These are phyloP conservation scores for Aspergillus awamori DNA, from an alignment of 2,329 filamentous ascomycete genomes.

Conservation along the genomic window DNA sequence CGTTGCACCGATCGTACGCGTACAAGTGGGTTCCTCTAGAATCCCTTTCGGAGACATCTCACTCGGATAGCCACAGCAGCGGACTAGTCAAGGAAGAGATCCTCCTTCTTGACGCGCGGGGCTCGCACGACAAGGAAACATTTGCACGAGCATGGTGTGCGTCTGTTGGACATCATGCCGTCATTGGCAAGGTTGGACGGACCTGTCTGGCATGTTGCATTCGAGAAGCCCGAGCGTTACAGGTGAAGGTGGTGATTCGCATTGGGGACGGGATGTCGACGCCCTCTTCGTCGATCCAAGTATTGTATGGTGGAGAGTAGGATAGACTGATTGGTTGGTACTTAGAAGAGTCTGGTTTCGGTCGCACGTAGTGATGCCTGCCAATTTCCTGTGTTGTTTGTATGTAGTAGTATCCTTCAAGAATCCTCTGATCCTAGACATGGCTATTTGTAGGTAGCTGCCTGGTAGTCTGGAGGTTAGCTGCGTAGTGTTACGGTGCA, in stretches of 20 bases:
- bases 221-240: slow-evolving; percentile 45
- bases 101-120: slow-evolving; percentile 42
- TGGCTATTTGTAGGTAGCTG: too few relatives aligned
- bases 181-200: slow-evolving; percentile 45
- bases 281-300: slow-evolving; percentile 7
- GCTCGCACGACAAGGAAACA: slow-evolving; percentile 39
- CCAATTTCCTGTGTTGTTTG: background rate
- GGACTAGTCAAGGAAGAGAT: slow-evolving; percentile 25
- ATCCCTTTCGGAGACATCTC: slow-evolving; percentile 20
- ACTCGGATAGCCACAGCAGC: background rate
- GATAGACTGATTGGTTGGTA: background rate
- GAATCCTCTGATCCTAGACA: too few relatives aligned
- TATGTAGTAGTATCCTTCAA: background rate
- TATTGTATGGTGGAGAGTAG: slow-evolving; percentile 6
- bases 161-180: slow-evolving; percentile 44
- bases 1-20: slow-evolving; percentile 39
- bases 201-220: slow-evolving; percentile 47
- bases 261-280: slow-evolving; percentile 30
- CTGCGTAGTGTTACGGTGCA: too few relatives aligned
- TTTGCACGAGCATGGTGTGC: slow-evolving; percentile 51
- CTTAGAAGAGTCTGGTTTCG: background rate
- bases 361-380: background rate
- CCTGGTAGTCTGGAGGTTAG: too few relatives aligned
- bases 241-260: slow-evolving; percentile 44
- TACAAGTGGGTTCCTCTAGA: slow-evolving; percentile 38